phyloP scores from a whole-genome alignment of 306 rosid species.

The Heteromeles arbutifolia region DNA sequence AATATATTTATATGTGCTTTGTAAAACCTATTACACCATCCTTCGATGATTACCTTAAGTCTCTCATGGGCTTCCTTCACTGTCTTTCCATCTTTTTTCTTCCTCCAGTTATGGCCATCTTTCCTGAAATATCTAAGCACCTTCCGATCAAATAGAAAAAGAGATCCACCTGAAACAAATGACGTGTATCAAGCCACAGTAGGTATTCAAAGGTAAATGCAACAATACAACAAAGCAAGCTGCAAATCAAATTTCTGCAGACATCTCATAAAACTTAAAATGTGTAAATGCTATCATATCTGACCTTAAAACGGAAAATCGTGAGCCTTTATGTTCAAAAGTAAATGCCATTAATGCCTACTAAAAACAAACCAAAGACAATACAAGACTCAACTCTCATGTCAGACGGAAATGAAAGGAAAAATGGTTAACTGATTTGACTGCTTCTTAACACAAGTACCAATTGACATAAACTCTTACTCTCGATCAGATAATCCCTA shows the following conservation, averaged over 20 bases:
- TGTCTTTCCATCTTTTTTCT: constrained; percentile 90
- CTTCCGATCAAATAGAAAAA: constrained; percentile 84
- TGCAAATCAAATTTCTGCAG: neutral
- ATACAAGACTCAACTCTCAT: neutral
- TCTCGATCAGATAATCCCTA: neutral
- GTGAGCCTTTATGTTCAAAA: neutral
- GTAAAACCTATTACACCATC: neutral
- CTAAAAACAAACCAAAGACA: neutral
- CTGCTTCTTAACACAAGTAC: neutral
- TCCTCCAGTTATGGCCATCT: constrained; percentile 94
- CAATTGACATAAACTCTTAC: neutral
- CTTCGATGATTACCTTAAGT: constrained; percentile 56
- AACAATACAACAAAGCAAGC: neutral
- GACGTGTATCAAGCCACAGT: constrained; percentile 18
- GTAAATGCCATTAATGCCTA: neutral
- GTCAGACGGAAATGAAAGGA: neutral
- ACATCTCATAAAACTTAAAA: neutral
- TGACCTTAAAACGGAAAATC: neutral
- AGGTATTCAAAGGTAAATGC: neutral
- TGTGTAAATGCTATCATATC: neutral
- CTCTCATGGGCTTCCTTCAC: constrained; percentile 93
- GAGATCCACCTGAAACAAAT: constrained; percentile 72
- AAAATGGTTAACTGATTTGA: neutral
- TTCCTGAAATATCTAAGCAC: constrained; percentile 85
- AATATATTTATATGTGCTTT: neutral